A percentile compares a stretch with the other conserved stretches of the same genome.
Conservation (phyloP, 1,139 yeast species). For the Hemisphaericaspora xylanilytica region DNA sequence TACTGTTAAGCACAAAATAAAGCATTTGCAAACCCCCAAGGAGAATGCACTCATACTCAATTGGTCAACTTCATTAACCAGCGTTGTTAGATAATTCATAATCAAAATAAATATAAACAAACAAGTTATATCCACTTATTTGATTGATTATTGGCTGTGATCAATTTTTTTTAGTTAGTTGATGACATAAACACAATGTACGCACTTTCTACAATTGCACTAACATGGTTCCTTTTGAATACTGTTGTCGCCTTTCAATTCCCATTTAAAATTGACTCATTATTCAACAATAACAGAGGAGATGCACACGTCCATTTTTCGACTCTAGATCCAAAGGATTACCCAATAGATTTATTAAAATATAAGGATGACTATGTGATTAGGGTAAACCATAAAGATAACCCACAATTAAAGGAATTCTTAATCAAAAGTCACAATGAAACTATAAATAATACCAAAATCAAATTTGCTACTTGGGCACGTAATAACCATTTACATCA, state of each 20-base stretch:
- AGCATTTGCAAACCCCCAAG: too few relatives aligned
- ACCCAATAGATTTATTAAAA: constrained; percentile 49
- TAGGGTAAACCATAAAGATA: constrained; percentile 31
- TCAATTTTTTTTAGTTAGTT: too few relatives aligned
- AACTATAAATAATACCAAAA: constrained; percentile 6
- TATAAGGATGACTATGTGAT: constrained; percentile 54
- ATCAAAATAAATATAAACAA: too few relatives aligned
- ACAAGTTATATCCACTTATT: too few relatives aligned
- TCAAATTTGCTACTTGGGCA: constrained; percentile 32
- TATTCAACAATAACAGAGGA: constrained; percentile 1
- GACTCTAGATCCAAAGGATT: constrained; percentile 18
- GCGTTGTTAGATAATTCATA: too few relatives aligned
- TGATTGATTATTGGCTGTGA: too few relatives aligned
- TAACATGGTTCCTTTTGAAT: background rate
- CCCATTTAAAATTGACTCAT: constrained; percentile 10
- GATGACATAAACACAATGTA: too few relatives aligned
- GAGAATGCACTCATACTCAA: too few relatives aligned
- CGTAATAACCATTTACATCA: constrained; percentile 22
- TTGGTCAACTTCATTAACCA: too few relatives aligned
- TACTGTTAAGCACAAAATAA: too few relatives aligned
- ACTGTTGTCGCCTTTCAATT: constrained; percentile 10
- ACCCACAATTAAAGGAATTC: constrained; percentile 20
- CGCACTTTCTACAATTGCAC: background rate
- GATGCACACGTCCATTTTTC: constrained; percentile 16
- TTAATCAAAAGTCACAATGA: constrained; percentile 13